Percentiles rank a stretch among this genome's conserved stretches.
Conservation (phyloP, 331 rosid genomes). For the Quercus phellos region DNA sequence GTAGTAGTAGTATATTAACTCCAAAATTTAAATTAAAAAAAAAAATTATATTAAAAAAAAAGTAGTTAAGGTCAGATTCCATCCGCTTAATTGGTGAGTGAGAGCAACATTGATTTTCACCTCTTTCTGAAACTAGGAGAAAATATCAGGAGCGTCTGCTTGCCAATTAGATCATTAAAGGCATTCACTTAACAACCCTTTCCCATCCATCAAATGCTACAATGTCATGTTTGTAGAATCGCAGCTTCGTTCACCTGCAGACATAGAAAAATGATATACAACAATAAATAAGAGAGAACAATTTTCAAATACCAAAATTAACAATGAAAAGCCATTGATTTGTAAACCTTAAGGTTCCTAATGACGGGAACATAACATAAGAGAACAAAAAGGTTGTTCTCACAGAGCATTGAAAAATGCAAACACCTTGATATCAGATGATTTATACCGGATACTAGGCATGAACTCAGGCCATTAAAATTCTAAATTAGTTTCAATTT, state of each 20-base stretch:
- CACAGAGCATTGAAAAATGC: neutral
- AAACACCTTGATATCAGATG: neutral
- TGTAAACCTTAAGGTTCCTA: no score
- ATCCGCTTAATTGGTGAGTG: neutral
- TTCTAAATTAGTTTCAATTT: neutral
- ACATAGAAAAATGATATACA: neutral
- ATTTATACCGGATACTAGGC: neutral
- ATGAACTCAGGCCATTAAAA: neutral
- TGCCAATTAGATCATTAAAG: constrained; percentile 12
- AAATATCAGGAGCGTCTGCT: constrained; percentile 18
- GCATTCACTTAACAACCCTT: constrained; percentile 1
- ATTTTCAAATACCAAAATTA: neutral
- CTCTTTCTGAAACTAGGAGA: constrained; percentile 12
- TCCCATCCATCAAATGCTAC: neutral
- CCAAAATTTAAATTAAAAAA: no score
- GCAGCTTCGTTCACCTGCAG: constrained; percentile 24
- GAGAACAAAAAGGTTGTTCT: no score
- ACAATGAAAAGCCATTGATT: neutral
- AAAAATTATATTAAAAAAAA: no score
- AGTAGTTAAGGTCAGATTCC: constrained; percentile 7
- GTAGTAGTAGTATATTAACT: neutral
- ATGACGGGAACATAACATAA: no score
- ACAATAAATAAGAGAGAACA: no score
- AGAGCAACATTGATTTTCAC: constrained; percentile 4
- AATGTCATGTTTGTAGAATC: neutral